Evolutionary conservation across 306 rosid genomes (phyloP).

Genomic region (Lathyrus aphaca): DNA sequence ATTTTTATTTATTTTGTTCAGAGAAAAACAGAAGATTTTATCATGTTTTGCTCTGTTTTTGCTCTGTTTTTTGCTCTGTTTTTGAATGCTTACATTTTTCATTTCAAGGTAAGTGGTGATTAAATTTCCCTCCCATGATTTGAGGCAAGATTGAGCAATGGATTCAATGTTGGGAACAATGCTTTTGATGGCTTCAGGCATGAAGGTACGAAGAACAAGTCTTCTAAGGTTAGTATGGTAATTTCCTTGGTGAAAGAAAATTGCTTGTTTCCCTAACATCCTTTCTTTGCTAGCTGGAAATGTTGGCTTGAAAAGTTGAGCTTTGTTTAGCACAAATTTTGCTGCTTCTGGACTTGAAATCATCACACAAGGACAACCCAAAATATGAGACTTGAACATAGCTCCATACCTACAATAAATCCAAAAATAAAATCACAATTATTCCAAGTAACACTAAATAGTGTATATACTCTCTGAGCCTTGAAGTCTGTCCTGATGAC

Average conservation of each 20-base stretch:
- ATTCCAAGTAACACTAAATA: neutral
- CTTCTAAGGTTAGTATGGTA: constrained; percentile 83
- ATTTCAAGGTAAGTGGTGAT: constrained; percentile 87
- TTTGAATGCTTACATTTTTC: constrained; percentile 63
- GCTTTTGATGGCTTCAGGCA: constrained; percentile 63
- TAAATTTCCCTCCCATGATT: constrained; percentile 67
- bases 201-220: constrained; percentile 81
- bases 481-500: too few species aligned
- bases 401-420: constrained; percentile 65
- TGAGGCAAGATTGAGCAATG: constrained; percentile 64
- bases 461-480: too few species aligned
- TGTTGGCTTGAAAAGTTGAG: constrained; percentile 87
- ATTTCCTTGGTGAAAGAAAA: constrained; percentile 87
- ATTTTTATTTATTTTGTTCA: neutral
- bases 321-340: constrained; percentile 68
- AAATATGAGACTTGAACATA: constrained; percentile 88
- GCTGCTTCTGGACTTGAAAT: constrained; percentile 83
- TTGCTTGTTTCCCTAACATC: constrained; percentile 85
- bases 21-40: constrained; percentile 35
- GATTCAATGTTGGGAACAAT: constrained; percentile 62
- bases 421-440: neutral
- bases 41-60: neutral
- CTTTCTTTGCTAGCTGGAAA: constrained; percentile 91
- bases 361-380: constrained; percentile 96
- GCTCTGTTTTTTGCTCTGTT: neutral